A percentile compares a stretch with the other conserved stretches of the same genome.
These are phyloP conservation scores for Thoreauomyces humboldtii DNA, from an alignment of 192 early-diverging fungal species.

Conservation along the genomic window DNA sequence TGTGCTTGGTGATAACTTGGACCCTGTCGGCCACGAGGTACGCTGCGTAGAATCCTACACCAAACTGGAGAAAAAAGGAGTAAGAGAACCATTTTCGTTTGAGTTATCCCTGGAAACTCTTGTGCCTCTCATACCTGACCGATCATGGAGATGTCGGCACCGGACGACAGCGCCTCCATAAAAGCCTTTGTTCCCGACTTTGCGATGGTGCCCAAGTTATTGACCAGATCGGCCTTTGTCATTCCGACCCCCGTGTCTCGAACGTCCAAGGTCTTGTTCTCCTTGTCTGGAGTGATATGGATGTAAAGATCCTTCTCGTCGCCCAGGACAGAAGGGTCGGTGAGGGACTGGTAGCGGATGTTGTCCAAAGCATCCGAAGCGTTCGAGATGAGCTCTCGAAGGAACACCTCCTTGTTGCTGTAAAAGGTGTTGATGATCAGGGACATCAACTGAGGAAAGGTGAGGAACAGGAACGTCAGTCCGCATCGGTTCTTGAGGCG, in stretches of 20 bases:
- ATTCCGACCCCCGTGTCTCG: conserved; percentile 89
- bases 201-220: conserved; percentile 99
- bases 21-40: conserved; percentile 99
- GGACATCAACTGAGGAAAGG: conserved; percentile 88
- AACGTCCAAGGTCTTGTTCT: conserved; percentile 82
- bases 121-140: too few relatives aligned
- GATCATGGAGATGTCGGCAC: conserved; percentile 99
- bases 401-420: conserved; percentile 86
- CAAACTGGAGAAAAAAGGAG: too few relatives aligned
- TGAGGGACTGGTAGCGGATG: conserved; percentile 96
- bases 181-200: conserved; percentile 99
- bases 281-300: conserved; percentile 84
- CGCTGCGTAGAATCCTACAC: conserved; percentile 99
- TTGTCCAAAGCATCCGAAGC: conserved; percentile 96
- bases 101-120: too few relatives aligned
- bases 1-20: conserved; percentile 93
- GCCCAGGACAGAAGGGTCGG: conserved; percentile 90
- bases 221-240: conserved; percentile 94
- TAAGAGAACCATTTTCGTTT: too few relatives aligned
- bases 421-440: conserved; percentile 99
- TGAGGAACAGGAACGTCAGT: too few relatives aligned
- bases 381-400: conserved; percentile 97
- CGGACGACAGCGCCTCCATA: conserved; percentile 95
- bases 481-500: too few relatives aligned
- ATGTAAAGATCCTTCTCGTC: conserved; percentile 92